phyloP scores from a whole-genome alignment of 805 yeast genomes.

The Starmerella cellae region DNA sequence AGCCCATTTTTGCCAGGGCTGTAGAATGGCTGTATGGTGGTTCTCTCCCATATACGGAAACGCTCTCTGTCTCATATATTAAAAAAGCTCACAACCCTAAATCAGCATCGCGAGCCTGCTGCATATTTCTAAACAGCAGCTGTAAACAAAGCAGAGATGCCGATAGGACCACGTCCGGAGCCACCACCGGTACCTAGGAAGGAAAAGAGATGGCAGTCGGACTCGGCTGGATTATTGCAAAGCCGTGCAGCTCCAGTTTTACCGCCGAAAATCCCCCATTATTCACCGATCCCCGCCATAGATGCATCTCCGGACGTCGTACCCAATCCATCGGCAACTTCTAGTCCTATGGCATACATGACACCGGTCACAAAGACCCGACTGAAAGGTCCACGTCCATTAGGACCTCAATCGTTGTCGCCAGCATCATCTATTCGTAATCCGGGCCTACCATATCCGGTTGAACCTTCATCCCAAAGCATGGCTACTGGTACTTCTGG shows the following conservation, averaged over 20 bases:
- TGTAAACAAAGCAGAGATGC: conserved; percentile 14
- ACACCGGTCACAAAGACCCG: background rate
- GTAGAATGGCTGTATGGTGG: too few relatives aligned
- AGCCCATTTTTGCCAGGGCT: too few relatives aligned
- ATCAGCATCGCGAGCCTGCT: background rate
- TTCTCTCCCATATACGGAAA: too few relatives aligned
- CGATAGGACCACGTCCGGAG: conserved; percentile 20
- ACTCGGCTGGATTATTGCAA: background rate
- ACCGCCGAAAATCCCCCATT: conserved; percentile 4
- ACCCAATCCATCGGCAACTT: background rate
- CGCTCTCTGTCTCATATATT: too few relatives aligned
- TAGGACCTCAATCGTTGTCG: background rate
- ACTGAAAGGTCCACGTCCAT: conserved; percentile 9
- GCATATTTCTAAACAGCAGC: background rate
- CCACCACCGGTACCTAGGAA: conserved; percentile 14
- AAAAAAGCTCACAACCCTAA: too few relatives aligned
- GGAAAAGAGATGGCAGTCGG: conserved; percentile 3
- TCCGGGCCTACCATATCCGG: background rate
- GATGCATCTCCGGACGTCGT: background rate
- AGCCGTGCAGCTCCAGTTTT: background rate
- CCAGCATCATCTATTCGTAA: background rate
- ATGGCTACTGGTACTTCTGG: too few relatives aligned
- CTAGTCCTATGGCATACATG: conserved; percentile 1
- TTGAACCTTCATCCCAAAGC: too few relatives aligned
- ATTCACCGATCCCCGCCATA: background rate